A percentile compares a stretch with the other conserved stretches of the same genome.
Conservation (phyloP, 768 basidiomycete genomes). For the Kwoniella dejecticola region DNA sequence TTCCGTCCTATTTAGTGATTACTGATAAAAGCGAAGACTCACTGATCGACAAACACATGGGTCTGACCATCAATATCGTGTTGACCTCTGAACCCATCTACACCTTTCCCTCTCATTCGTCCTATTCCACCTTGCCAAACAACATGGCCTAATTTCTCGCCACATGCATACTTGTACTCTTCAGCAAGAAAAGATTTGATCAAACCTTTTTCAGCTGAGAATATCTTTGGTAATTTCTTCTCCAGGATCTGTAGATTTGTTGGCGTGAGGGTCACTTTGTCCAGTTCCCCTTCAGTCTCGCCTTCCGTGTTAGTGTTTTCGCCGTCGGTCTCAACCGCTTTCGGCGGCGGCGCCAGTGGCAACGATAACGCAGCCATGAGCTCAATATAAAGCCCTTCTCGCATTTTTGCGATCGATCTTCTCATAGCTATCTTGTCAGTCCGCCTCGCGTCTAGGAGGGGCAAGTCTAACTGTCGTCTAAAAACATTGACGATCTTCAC, state of each 20-base stretch:
- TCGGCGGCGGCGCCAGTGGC: constrained; percentile 25
- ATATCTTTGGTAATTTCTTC: constrained; percentile 28
- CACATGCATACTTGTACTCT: constrained; percentile 27
- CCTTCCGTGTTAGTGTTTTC: constrained; percentile 8
- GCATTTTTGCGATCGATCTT: constrained; percentile 33
- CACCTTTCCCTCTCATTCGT: constrained; percentile 22
- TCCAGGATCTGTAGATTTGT: constrained; percentile 26
- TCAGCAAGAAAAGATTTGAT: constrained; percentile 32
- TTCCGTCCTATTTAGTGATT: no score
- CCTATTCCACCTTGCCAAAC: constrained; percentile 52
- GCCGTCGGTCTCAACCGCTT: neutral
- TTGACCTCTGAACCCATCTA: constrained; percentile 29
- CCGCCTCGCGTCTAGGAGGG: constrained; percentile 2
- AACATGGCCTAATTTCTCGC: constrained; percentile 39
- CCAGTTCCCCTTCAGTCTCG: constrained; percentile 6
- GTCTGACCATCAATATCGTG: constrained; percentile 12
- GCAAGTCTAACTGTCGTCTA: constrained; percentile 29
- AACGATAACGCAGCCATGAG: constrained; percentile 31
- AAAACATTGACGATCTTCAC: constrained; percentile 33
- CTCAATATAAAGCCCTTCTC: constrained; percentile 32
- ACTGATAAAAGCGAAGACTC: constrained; percentile 19
- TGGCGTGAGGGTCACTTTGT: constrained; percentile 33
- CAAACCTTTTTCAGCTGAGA: constrained; percentile 30
- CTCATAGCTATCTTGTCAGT: constrained; percentile 19
- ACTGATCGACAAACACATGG: constrained; percentile 53